A percentile compares a stretch with the other conserved stretches of the same genome.
These are phyloP conservation scores for Ceratobasidium theobromae DNA, from an alignment of 1,284 basidiomycete genomes.

Conservation along the genomic window DNA sequence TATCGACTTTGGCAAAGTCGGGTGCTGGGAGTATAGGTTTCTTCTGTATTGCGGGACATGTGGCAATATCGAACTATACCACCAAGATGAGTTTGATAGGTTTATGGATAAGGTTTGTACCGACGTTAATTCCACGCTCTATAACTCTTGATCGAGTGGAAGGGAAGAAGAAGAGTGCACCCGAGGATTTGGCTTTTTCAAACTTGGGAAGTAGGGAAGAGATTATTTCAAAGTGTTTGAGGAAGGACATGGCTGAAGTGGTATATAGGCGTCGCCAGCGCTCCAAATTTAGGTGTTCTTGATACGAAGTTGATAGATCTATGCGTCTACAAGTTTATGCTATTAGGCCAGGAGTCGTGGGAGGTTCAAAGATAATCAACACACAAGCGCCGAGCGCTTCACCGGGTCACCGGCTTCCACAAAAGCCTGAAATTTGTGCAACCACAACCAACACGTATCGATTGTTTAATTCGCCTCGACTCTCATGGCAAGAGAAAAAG, in stretches of 20 bases:
- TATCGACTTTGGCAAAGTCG: constrained; percentile 46
- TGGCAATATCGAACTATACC: constrained; percentile 72
- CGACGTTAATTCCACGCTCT: constrained; percentile 65
- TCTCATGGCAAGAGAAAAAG: background rate
- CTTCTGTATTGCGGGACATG: constrained; percentile 78
- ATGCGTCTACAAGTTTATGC: background rate
- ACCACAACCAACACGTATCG: background rate
- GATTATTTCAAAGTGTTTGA: constrained; percentile 53
- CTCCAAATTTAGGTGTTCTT: background rate
- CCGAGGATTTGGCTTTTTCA: constrained; percentile 60
- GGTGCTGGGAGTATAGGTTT: constrained; percentile 61
- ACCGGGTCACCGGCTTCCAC: background rate
- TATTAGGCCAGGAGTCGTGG: background rate
- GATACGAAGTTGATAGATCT: background rate
- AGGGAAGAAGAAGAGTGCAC: constrained; percentile 75
- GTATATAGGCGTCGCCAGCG: background rate
- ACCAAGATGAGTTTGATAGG: constrained; percentile 1
- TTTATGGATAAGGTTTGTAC: constrained; percentile 3
- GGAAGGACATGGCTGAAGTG: background rate
- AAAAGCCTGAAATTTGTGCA: background rate
- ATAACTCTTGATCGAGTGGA: constrained; percentile 62
- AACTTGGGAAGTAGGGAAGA: constrained; percentile 59
- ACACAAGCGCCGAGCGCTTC: constrained; percentile 3
- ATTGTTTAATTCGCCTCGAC: background rate
- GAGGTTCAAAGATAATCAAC: background rate